Base-by-base conservation (phyloP, 345 rosid genomes). In the Erysimum cheiranthoides region DNA sequence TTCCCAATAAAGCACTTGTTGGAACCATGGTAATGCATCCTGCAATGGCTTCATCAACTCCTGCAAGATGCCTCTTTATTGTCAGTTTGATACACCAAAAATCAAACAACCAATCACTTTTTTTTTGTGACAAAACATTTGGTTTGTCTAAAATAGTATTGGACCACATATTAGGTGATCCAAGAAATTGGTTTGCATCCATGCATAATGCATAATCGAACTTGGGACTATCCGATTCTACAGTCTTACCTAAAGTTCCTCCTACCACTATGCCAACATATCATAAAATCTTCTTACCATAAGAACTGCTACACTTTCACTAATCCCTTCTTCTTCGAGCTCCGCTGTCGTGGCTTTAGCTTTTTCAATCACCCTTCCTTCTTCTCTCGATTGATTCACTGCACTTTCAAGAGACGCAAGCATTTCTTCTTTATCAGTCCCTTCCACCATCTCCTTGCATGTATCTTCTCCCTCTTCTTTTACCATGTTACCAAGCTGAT, bases 291-390 rank as follows among this genome's bases (percentile, higher is more conserved):
- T 63, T 64, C 79, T 79, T 83, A 90, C 99, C 87, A 84, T 72
- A 54, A 95, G 89, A 80, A 92, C 75, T 4, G 76, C 50, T 18
- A 77, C 88, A 62, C 86, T 89, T 78, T 86, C 87, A 50, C 86
- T 73, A 47, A 92, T 79, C 43, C 99, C 97, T 76, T 90, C 97
- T 70, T 89, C 99, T 80, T 86, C 88, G 61, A 89, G 75, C 18
- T 63, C 86, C 32, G 85, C 79, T 2, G 85, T 76, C 0, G 94
- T 83, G 47, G 94, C 93, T 80, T 84, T 88, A 40, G 98, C 99
- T 8, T 81, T 73, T 10, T 83, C 86, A 16, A 71, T 65, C 75
- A 67, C 87, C 78, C 46, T 89, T 6, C 79, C 89, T 76, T 95
- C 97, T 78, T 84, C 87, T 68, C 86, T 85, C 1, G 85, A 40